Percentiles rank a stretch among this genome's conserved stretches.
Conservation (phyloP, 2,329 filamentous ascomycete species). For the Sphaerulina populicola region DNA sequence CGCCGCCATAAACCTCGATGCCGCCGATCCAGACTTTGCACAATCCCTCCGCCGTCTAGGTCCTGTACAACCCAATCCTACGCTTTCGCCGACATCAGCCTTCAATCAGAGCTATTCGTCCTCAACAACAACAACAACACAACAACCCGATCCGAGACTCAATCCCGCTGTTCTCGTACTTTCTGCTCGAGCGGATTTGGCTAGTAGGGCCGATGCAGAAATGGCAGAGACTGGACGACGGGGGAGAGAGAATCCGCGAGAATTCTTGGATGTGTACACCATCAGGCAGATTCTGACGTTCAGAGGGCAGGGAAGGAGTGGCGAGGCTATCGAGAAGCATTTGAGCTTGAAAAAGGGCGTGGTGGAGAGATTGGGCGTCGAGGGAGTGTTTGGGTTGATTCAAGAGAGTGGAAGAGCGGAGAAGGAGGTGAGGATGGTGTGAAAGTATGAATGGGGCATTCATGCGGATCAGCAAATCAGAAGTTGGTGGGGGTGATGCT, state of each 20-base stretch:
- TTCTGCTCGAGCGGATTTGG: constrained; percentile 44
- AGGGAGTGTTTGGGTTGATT: constrained; percentile 28
- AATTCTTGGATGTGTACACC: constrained; percentile 40
- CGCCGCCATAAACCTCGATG: constrained; percentile 52
- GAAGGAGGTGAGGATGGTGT: constrained; percentile 29
- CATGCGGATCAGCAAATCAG: not conserved
- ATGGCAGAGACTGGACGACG: constrained; percentile 38
- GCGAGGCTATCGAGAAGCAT: constrained; percentile 29
- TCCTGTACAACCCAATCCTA: constrained; percentile 51
- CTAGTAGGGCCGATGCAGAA: constrained; percentile 48
- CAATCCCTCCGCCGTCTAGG: constrained; percentile 65
- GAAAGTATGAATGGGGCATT: constrained; percentile 9
- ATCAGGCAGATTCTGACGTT: constrained; percentile 33
- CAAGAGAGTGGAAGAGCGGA: constrained; percentile 27
- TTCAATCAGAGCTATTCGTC: constrained; percentile 32
- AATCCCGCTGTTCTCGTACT: constrained; percentile 52
- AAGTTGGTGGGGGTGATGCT: no score
- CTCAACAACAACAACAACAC: constrained; percentile 31
- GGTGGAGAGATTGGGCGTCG: constrained; percentile 28
- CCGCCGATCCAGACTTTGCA: constrained; percentile 59
- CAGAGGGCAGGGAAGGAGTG: constrained; percentile 28
- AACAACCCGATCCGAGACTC: constrained; percentile 30
- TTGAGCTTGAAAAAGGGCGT: constrained; percentile 32
- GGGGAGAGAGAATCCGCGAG: constrained; percentile 35
- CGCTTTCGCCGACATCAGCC: constrained; percentile 48